Percentiles rank a stretch among this genome's conserved stretches.
Evolutionary conservation across 768 basidiomycete species (phyloP).

Genomic region (Hericium coralloides): DNA sequence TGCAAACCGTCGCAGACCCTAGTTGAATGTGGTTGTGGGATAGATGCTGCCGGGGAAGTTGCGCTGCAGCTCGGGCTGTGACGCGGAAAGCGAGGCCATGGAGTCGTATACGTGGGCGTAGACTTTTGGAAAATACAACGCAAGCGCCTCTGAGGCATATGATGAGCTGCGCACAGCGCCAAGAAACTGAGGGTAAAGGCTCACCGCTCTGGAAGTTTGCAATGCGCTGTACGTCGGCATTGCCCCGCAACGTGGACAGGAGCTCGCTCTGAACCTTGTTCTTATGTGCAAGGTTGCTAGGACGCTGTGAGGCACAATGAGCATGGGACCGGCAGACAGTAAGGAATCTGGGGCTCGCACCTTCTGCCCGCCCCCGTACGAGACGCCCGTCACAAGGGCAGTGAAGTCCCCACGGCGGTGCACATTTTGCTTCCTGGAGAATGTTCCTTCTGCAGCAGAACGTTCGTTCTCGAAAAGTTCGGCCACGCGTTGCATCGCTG

Average conservation of each 20-base stretch:
- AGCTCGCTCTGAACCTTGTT: neutral
- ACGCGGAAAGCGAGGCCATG: neutral
- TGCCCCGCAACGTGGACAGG: neutral
- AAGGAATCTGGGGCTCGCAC: neutral
- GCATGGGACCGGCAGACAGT: too few relatives aligned
- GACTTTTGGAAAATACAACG: neutral
- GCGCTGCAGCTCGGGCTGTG: neutral
- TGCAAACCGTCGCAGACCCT: constrained; percentile 4
- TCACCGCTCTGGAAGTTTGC: neutral
- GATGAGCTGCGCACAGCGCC: too few relatives aligned
- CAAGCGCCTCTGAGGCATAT: neutral
- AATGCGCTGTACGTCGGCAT: neutral
- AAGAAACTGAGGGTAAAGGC: neutral
- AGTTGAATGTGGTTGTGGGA: constrained; percentile 12
- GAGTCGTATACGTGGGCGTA: neutral
- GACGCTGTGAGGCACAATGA: neutral
- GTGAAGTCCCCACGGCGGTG: neutral
- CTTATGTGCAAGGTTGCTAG: neutral
- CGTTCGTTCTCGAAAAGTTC: neutral
- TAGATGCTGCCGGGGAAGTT: constrained; percentile 11
- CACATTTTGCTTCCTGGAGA: neutral
- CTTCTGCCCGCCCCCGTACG: constrained; percentile 2
- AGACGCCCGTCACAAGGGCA: neutral
- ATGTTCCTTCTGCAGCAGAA: neutral
- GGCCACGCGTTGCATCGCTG: neutral